Base-by-base conservation (phyloP, 495 filamentous ascomycete genomes). In the Talaromyces ruber region DNA sequence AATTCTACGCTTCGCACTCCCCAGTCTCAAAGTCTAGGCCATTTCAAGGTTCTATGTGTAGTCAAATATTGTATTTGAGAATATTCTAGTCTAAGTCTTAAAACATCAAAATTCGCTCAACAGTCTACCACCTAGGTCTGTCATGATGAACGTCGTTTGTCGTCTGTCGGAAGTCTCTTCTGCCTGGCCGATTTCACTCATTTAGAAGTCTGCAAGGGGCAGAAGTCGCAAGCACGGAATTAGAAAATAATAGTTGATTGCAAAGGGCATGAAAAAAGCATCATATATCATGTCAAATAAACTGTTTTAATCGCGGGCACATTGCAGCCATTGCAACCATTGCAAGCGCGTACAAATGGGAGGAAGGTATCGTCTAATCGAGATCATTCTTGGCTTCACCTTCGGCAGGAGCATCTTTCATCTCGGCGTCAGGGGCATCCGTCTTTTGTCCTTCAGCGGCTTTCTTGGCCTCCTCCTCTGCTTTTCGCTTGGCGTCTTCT, bases 401-500 rank as follows among this genome's bases (percentile, higher is more conserved):
- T 53, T 76, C 73, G 24, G 70, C 66, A 39, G 57, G 39, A 28
- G 57, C 77, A 63, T 85, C 82, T 66, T 82, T 79, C 82, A 84
- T 85, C 70, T 84, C 82, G 5, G 76, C 65, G 61, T 85, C 82
- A 62, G 76, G 71, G 60, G 78, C 72, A 62, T 77, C 76, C 26
- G 67, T 58, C 62, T 78, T 76, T 66, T 75, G 76, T 58, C 71
- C 68, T 45, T 70, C 81, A 26, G 73, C 72, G 32, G 77, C 78
- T 74, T 80, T 81, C 72, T 81, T 79, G 57, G 72, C 72, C 55
- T 79, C 80, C 61, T 82, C 79, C 61, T 81, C 79, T 6, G 76
- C 79, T 63, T 76, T 77, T 70, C 82, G 81, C 79, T 81, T 82
- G 60, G 81, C 77, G 29, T 86, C 89, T 66, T 89, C 79, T 70